A percentile compares a stretch with the other conserved stretches of the same genome.
Evolutionary conservation across 345 rosid species (phyloP).

Genomic region (Abelmoschus esculentus): DNA sequence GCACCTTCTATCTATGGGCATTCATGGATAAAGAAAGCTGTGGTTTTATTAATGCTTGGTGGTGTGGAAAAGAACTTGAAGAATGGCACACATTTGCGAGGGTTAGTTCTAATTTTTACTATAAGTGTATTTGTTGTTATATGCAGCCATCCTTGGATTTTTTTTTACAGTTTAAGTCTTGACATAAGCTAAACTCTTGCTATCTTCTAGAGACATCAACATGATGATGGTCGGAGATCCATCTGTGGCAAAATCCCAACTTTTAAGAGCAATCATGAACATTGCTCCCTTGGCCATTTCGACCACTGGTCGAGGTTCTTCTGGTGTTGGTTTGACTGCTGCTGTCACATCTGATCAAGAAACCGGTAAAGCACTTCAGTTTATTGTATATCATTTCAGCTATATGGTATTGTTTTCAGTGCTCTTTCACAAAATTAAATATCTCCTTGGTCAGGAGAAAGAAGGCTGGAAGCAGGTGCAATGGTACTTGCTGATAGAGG

Average conservation of each 20-base stretch:
- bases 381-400: not conserved
- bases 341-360: conserved; percentile 99
- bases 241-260: conserved; percentile 98
- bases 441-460: conserved; percentile 56
- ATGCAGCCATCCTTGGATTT: too few relatives aligned
- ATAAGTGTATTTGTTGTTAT: not conserved
- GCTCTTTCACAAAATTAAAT: conserved; percentile 3
- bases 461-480: conserved; percentile 99
- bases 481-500: conserved; percentile 99
- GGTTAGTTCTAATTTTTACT: conserved; percentile 8
- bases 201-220: conserved; percentile 69
- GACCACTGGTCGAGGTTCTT: conserved; percentile 98
- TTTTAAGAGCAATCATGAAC: conserved; percentile 90
- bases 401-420: not conserved
- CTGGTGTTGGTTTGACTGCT: conserved; percentile 99
- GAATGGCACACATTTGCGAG: conserved; percentile 95
- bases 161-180: not conserved
- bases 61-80: conserved; percentile 91
- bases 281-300: conserved; percentile 99
- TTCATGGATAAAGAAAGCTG: conserved; percentile 96
- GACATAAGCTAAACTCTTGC: not conserved
- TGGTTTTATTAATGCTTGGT: conserved; percentile 81
- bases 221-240: conserved; percentile 99
- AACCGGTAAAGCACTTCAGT: conserved; percentile 50
- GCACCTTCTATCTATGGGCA: conserved; percentile 94